A percentile compares a stretch with the other conserved stretches of the same genome.
These are phyloP conservation scores for Tricholoma sp. DNA, from an alignment of 768 basidiomycete species.

Conservation along the genomic window DNA sequence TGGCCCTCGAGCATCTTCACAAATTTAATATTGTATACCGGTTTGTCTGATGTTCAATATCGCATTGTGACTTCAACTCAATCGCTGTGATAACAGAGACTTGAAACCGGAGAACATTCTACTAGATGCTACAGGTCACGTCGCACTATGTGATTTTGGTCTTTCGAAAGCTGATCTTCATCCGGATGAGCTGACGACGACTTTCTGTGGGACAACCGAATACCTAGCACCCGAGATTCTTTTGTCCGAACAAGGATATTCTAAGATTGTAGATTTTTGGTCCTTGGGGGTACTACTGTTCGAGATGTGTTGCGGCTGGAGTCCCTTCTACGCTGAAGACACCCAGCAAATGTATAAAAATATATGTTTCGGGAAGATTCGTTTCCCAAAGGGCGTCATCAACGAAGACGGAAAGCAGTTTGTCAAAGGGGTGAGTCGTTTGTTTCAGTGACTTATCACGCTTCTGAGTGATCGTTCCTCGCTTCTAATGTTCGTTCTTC, in stretches of 20 bases:
- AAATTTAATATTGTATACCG: conserved; percentile 96
- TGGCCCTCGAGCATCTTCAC: conserved; percentile 95
- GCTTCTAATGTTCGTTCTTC: conserved; percentile 4
- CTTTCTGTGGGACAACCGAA: conserved; percentile 98
- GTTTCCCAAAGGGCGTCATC: conserved; percentile 96
- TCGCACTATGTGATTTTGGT: conserved; percentile 98
- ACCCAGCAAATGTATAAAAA: conserved; percentile 99
- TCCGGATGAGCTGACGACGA: conserved; percentile 94
- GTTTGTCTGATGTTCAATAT: conserved; percentile 34
- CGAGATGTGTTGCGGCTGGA: conserved; percentile 99
- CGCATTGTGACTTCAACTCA: conserved; percentile 1
- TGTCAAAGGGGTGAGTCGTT: conserved; percentile 84
- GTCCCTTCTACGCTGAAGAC: conserved; percentile 98
- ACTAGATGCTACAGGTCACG: conserved; percentile 95
- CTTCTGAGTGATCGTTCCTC: conserved; percentile 13
- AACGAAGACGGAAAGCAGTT: conserved; percentile 98
- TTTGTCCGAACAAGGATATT: conserved; percentile 96
- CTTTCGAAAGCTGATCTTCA: conserved; percentile 94
- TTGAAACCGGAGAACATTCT: conserved; percentile 99
- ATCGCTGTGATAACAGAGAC: conserved; percentile 46
- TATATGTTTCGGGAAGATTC: conserved; percentile 97
- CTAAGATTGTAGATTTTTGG: conserved; percentile 99
- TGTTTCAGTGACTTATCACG: not conserved
- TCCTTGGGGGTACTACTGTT: conserved; percentile 92
- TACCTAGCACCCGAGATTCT: conserved; percentile 99